These are phyloP conservation scores for Nakazawaea anatomiae DNA, from an alignment of 805 yeast species.

Conservation along the genomic window DNA sequence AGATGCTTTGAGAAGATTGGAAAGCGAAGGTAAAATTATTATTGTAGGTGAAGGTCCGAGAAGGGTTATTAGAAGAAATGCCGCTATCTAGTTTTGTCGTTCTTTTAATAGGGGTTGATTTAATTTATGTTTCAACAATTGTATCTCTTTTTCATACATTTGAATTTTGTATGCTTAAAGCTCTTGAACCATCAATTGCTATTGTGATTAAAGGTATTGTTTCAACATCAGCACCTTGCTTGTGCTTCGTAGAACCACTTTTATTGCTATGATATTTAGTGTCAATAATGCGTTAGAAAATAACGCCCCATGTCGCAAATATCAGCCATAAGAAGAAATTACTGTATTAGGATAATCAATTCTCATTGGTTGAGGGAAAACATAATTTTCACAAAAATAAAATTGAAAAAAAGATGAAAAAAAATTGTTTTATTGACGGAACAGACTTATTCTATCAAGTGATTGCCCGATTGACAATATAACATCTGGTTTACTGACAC, in stretches of 20 bases:
- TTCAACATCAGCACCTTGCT: no score
- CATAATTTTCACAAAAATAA: background rate
- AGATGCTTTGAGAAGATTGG: conserved; percentile 61
- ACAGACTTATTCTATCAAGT: background rate
- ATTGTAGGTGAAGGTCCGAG: conserved; percentile 70
- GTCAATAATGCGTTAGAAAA: no score
- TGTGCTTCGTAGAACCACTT: no score
- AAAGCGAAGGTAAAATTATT: conserved; percentile 62
- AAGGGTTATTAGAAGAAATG: conserved; percentile 38
- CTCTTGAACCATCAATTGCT: no score
- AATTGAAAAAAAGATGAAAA: background rate
- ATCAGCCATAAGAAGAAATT: background rate
- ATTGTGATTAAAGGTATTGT: no score
- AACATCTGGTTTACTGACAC: no score
- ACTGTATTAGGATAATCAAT: background rate
- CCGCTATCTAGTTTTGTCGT: background rate
- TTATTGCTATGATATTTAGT: no score
- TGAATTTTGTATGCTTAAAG: no score
- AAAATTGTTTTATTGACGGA: background rate
- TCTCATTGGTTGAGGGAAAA: conserved; percentile 7
- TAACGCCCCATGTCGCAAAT: background rate
- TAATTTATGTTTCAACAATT: background rate
- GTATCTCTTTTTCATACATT: background rate
- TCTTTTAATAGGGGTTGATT: background rate
- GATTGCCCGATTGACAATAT: background rate